Percentiles rank a stretch among this genome's conserved stretches.
These are phyloP conservation scores for Alternaria triticina DNA, from an alignment of 2,329 filamentous ascomycete species.

Conservation along the genomic window DNA sequence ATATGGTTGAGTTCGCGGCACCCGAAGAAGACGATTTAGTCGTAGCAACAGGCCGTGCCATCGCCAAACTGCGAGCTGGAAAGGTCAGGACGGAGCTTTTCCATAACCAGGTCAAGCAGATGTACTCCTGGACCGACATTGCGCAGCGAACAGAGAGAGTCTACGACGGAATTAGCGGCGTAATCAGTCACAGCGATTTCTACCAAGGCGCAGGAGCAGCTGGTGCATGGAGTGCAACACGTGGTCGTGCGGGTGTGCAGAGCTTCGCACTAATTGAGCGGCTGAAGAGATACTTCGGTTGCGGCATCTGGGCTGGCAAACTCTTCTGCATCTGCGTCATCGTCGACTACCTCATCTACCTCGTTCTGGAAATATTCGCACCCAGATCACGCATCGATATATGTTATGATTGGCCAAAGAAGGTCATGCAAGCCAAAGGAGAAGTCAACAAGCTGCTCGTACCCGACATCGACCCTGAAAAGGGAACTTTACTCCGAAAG, in stretches of 20 bases:
- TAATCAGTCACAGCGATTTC: constrained; percentile 84
- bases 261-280: constrained; percentile 94
- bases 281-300: constrained; percentile 95
- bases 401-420: constrained; percentile 89
- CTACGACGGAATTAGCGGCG: constrained; percentile 89
- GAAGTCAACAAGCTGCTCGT: constrained; percentile 16
- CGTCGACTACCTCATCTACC: constrained; percentile 89
- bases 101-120: constrained; percentile 94
- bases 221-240: constrained; percentile 70
- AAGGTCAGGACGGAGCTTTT: constrained; percentile 91
- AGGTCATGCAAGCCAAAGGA: constrained; percentile 49
- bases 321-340: constrained; percentile 94
- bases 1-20: constrained; percentile 98
- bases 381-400: constrained; percentile 87
- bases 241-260: constrained; percentile 72
- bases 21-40: constrained; percentile 97
- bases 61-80: constrained; percentile 82
- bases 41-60: constrained; percentile 85
- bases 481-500: constrained; percentile 23
- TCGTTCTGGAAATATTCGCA: constrained; percentile 86
- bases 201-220: constrained; percentile 80
- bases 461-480: constrained; percentile 15
- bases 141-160: constrained; percentile 92
- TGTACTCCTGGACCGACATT: constrained; percentile 99
- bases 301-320: constrained; percentile 98